phyloP scores from a whole-genome alignment of 768 basidiomycete species.

The Pleurotus pulmonarius region DNA sequence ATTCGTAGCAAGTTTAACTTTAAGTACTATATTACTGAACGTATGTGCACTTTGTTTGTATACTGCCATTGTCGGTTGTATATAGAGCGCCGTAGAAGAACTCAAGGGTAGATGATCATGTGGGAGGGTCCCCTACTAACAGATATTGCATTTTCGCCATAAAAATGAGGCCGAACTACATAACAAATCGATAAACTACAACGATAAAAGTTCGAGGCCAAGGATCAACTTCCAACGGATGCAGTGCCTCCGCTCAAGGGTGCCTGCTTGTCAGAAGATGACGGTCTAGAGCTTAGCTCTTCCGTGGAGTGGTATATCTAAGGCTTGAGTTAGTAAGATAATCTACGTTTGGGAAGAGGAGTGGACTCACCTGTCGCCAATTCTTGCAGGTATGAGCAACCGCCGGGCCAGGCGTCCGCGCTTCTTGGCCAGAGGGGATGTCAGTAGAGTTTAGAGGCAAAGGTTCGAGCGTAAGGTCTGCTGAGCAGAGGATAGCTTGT shows the following conservation, averaged over 20 bases:
- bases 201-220: neutral
- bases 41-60: too few species aligned
- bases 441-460: conserved; percentile 19
- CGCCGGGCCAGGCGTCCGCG: neutral
- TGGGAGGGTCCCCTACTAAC: too few species aligned
- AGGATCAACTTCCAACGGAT: too few species aligned
- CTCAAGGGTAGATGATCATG: too few species aligned
- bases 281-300: neutral
- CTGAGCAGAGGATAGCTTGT: conserved; percentile 31
- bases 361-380: conserved; percentile 6
- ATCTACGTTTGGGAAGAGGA: neutral
- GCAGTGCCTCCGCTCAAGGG: too few species aligned
- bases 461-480: conserved; percentile 33
- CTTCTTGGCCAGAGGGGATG: neutral
- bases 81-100: too few species aligned
- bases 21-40: too few species aligned
- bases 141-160: too few species aligned
- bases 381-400: conserved; percentile 10
- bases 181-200: too few species aligned
- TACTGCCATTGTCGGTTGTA: too few species aligned
- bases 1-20: too few species aligned
- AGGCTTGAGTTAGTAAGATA: neutral
- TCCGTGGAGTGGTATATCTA: neutral
- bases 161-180: too few species aligned
- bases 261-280: neutral